A percentile compares a stretch with the other conserved stretches of the same genome.
Conservation (phyloP, 2,329 filamentous ascomycete genomes). For the Aaosphaeria pasadenensis region DNA sequence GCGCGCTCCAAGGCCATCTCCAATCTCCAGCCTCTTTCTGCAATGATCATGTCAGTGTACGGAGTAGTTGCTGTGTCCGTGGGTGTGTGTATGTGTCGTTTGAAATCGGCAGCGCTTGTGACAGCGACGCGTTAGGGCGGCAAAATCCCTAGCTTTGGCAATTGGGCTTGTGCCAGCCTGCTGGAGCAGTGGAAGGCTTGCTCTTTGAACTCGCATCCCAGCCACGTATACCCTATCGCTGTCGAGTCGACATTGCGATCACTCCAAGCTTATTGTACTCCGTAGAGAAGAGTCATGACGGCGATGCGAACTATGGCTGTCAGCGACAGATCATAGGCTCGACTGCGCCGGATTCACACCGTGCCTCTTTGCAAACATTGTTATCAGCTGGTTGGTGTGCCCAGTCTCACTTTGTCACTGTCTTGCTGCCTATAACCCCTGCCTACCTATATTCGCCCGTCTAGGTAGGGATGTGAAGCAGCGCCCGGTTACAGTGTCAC, state of each 20-base stretch:
- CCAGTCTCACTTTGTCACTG: conserved; percentile 6
- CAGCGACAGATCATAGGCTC: too few relatives aligned
- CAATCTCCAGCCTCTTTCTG: conserved; percentile 7
- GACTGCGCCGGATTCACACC: neutral
- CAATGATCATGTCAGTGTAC: neutral
- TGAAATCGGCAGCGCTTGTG: too few relatives aligned
- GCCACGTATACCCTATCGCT: neutral
- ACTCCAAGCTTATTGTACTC: too few relatives aligned
- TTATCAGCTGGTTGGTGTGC: conserved; percentile 22
- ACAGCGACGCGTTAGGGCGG: conserved; percentile 14
- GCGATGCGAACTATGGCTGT: too few relatives aligned
- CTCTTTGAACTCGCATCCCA: neutral
- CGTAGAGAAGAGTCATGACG: too few relatives aligned
- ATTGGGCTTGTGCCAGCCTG: conserved; percentile 2
- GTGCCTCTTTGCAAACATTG: conserved; percentile 8
- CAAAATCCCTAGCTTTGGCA: conserved; percentile 13
- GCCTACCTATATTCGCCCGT: neutral
- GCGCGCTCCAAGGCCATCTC: conserved; percentile 2
- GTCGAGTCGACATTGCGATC: too few relatives aligned
- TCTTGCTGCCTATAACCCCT: conserved; percentile 10
- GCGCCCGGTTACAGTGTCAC: conserved; percentile 9
- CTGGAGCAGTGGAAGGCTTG: neutral
- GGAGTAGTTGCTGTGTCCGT: neutral
- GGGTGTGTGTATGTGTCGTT: too few relatives aligned
- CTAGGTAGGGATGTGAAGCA: conserved; percentile 1